Base-by-base conservation (phyloP, 2,329 filamentous ascomycete genomes). In the Colletotrichum camelliae region DNA sequence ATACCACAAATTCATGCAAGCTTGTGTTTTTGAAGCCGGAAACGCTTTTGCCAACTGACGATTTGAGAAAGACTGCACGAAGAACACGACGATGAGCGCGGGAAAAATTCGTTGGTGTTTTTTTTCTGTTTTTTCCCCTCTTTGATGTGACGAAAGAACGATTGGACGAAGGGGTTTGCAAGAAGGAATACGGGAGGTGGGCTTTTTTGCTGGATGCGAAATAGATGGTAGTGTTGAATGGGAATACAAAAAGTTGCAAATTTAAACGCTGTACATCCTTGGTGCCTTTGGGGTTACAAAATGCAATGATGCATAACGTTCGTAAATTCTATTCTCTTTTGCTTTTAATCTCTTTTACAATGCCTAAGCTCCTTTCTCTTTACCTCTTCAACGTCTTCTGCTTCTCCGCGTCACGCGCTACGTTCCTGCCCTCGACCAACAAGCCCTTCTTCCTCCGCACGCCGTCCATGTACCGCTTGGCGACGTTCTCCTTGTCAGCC, bases 401-500 rank as follows among this genome's bases (percentile, higher is more conserved):
- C 91, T 99, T 99, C 91, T 98, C 96, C 2, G 96, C 97, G 88
- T 97, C 95, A 77, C 93, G 93, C 55, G 95, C 93, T 79, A 95
- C 90, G 80, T 94, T 89, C 79, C 93, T 91, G 2, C 94, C 94
- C 87, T 93, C 93, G 4, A 99, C 93, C 79, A 98, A 86, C 85
- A 99, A 82, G 0, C 97, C 97, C 91, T 99, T 99, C 84, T 96
- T 90, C 82, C 89, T 90, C 81, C 97, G 89, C 55, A 99, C 96
- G 48, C 91, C 88, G 86, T 99, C 97, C 91, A 99, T 96, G 88
- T 98, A 98, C 82, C 94, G 88, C 91, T 97, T 98, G 29, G 97
- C 97, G 67, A 98, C 95, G 85, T 98, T 98, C 89, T 98, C 97
- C 82, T 92, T 91, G 86, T 99, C 97, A 5, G 95, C 97, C 83